Percentiles rank a stretch among this genome's conserved stretches.
phyloP scores from a whole-genome alignment of 805 yeast species.

The Starmerella tilneyi region DNA sequence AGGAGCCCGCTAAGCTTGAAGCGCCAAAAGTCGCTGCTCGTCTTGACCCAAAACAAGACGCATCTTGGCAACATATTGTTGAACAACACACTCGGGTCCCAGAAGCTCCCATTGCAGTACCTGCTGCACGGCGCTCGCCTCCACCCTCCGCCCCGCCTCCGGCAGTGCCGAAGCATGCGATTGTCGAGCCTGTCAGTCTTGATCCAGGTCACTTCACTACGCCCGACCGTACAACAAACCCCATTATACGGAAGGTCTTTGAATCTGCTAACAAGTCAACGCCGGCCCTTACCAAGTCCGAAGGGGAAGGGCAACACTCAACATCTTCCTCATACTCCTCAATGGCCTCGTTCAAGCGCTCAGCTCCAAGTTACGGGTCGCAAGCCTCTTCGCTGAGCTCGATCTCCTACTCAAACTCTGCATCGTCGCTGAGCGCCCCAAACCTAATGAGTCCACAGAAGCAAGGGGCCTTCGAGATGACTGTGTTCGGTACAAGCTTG shows the following conservation, averaged over 20 bases:
- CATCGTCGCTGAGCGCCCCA: slow-evolving; percentile 17
- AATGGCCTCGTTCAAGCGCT: slow-evolving; percentile 15
- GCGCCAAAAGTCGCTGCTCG: background rate
- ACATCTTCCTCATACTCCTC: slow-evolving; percentile 20
- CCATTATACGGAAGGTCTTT: slow-evolving; percentile 9
- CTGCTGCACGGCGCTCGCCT: background rate
- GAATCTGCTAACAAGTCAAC: slow-evolving; percentile 17
- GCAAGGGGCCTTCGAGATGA: slow-evolving; percentile 3
- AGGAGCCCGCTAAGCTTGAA: background rate
- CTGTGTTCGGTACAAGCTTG: slow-evolving; percentile 19
- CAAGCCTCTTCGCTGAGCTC: slow-evolving; percentile 13
- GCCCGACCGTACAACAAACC: slow-evolving; percentile 4
- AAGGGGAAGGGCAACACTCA: slow-evolving; percentile 12
- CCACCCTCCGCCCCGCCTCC: background rate
- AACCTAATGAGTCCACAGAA: slow-evolving; percentile 1
- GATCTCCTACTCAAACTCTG: slow-evolving; percentile 6
- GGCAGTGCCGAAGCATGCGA: background rate
- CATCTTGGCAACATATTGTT: background rate
- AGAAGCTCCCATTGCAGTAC: background rate
- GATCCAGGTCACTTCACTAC: background rate
- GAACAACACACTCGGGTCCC: background rate
- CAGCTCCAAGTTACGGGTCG: slow-evolving; percentile 14
- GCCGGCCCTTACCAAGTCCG: slow-evolving; percentile 1
- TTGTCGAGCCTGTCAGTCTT: slow-evolving; percentile 1
- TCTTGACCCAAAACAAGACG: slow-evolving; percentile 4